Base-by-base conservation (phyloP, 805 yeast genomes). In the Candida boleticola region DNA sequence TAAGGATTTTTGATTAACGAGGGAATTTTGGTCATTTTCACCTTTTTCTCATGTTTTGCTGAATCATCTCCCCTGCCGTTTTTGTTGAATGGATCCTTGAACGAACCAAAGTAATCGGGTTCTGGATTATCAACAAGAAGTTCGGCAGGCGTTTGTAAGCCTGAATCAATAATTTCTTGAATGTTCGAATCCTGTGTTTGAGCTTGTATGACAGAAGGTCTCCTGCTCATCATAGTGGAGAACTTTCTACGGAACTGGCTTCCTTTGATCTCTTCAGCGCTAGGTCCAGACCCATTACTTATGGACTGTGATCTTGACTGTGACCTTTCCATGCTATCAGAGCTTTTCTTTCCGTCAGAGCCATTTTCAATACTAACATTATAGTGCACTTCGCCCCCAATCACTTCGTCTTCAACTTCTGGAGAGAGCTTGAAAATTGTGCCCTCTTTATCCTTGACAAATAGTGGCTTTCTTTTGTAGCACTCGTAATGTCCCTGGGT, bases 401-500 rank as follows among this genome's bases (percentile, higher is more conserved):
- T 19, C 1, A 46, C 42, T 7, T 52, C 61, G 25, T 64, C 71
- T 21, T 52, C 51, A 5, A 71, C 64, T 44, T 70, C 74, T 1
- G 74, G 73, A 3, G 69, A 60, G 37, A 71, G 50, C 49, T 71
- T 71, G 48, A 66, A 59, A 21, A 64, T 66, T 38, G 55, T 58
- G 0, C 74, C 73, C 5, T 67, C 74, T 16, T 58, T 52, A 43
- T 67, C 68, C 46, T 74, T 77, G 40, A 70, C 79, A 42, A 73
- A 74, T 3, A 74, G 58, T 2, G 93, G 92, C 57, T 89, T 90
- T 37, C 80, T 80, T 47, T 85, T 82, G 58, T 80, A 88, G 53
- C 96, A 87, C 54, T 90, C 96, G 58, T 89, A 90, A 57, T 90
- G 98, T 1, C 98, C 98, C 34, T 80, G 77, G 17, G 82, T 75